Base-by-base conservation (phyloP, 1,284 basidiomycete species). In the Coniferiporia sulphurascens region DNA sequence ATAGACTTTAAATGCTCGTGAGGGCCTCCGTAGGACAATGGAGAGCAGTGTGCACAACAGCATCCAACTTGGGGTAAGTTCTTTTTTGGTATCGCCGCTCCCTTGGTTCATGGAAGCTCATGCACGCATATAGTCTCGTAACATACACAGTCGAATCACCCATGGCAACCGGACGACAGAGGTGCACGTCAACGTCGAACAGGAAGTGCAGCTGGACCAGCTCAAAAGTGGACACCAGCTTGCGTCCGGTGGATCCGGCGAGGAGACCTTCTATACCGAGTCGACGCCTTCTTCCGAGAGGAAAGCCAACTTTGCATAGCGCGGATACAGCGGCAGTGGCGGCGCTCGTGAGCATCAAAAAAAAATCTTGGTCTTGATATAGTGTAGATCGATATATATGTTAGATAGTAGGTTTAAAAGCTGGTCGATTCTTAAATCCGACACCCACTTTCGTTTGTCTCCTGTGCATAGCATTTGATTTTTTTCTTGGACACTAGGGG, bases 121-220 rank as follows among this genome's bases (percentile, higher is more conserved):
- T 8, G 34, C 36, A 15, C 36, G 32, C 15, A 19, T 48, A 48
- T 15, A 53, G 58, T 54, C 56, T 15, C 56, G 56, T 13, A 49
- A 58, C 19, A 12, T 59, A 22, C 21, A 21, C 3, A 44, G 44
- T 17, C 51, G 58, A 1, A 55, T 59, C 19, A 41, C 52, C 7
- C 34, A 21, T 38, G 52, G 58, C 51, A 34, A n/a, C 13, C 58
- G 58, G 6, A 45, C 58, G 46, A 59, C 58, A 13, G 58, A 59
- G 35, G 58, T 59, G 6, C 58, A 54, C 52, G 35, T 59, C 52
- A 59, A 59, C 27, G 58, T 59, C 44, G 58, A 59, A 21, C 58
- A 59, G 48, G 58, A 59, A 19, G 52, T 59, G 35, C 52, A 49
- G 27, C 32, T 59, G 6, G 58, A 59, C 12, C 44, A 43, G 21